A percentile compares a stretch with the other conserved stretches of the same genome.
Conservation (phyloP, 345 rosid genomes). For the Crucihimalaya himalaica region DNA sequence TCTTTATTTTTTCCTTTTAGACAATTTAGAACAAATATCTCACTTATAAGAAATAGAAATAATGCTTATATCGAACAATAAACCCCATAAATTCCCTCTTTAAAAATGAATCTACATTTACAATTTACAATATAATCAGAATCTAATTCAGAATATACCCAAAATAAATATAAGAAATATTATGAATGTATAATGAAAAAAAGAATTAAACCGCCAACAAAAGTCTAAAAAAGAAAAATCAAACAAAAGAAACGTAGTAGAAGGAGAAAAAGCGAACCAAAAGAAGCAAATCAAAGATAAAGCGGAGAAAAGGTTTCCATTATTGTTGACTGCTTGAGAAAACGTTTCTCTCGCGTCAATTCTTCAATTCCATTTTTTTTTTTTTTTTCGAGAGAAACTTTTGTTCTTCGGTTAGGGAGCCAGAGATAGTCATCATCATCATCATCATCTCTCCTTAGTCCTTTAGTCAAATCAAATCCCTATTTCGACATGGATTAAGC, state of each 20-base stretch:
- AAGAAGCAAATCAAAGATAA: conserved; percentile 4
- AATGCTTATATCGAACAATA: not conserved
- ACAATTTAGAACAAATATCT: not conserved
- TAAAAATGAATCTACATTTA: not conserved
- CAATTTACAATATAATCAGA: not conserved
- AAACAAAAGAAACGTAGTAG: no score
- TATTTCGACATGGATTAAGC: conserved; percentile 18
- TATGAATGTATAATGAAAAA: not conserved
- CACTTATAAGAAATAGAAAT: not conserved
- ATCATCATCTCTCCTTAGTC: not conserved
- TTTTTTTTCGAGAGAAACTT: not conserved
- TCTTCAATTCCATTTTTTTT: conserved; percentile 18
- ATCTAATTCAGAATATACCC: not conserved
- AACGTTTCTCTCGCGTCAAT: conserved; percentile 22
- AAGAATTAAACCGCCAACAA: not conserved
- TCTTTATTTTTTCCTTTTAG: not conserved
- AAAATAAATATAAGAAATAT: not conserved
- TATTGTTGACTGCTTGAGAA: conserved; percentile 39
- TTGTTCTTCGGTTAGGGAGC: conserved; percentile 11
- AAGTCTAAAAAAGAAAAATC: not conserved
- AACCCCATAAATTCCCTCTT: not conserved
- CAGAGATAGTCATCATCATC: conserved; percentile 8
- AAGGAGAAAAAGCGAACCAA: not conserved
- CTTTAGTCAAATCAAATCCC: conserved; percentile 21
- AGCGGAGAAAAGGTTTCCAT: conserved; percentile 33